A percentile compares a stretch with the other conserved stretches of the same genome.
Conservation (phyloP, 2,329 filamentous ascomycete species). For the Colletotrichum spaethianum region DNA sequence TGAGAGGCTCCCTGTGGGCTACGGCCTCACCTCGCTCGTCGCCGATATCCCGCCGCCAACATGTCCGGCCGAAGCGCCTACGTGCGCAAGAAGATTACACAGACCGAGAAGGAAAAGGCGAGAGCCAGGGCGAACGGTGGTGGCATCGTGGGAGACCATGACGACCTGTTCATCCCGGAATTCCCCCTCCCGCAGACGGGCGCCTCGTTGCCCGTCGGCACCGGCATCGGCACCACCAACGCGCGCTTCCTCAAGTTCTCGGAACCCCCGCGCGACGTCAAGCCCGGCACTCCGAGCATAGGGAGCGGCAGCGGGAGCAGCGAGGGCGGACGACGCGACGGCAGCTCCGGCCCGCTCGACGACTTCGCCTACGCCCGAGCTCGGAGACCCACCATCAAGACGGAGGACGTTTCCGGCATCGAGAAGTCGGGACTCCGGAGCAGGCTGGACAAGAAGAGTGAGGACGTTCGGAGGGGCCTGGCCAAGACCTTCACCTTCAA, state of each 20-base stretch:
- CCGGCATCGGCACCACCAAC: slow-evolving; percentile 59
- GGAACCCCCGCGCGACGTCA: slow-evolving; percentile 53
- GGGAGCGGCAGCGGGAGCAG: slow-evolving; percentile 58
- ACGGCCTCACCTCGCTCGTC: neutral
- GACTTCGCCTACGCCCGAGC: slow-evolving; percentile 61
- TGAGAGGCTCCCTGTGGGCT: slow-evolving; percentile 4
- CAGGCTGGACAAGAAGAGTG: slow-evolving; percentile 69
- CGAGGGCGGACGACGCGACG: slow-evolving; percentile 52
- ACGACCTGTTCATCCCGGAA: slow-evolving; percentile 55
- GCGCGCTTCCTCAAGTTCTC: slow-evolving; percentile 63
- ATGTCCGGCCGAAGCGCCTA: slow-evolving; percentile 73
- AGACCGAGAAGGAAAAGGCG: slow-evolving; percentile 57
- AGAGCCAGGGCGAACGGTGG: slow-evolving; percentile 54
- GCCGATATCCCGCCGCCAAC: slow-evolving; percentile 32
- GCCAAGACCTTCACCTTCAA: slow-evolving; percentile 68
- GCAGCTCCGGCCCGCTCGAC: slow-evolving; percentile 50
- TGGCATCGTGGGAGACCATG: slow-evolving; percentile 48
- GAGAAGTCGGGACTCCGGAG: slow-evolving; percentile 68
- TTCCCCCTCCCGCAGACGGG: slow-evolving; percentile 54
- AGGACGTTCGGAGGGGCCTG: slow-evolving; percentile 67
- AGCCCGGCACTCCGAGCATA: slow-evolving; percentile 48
- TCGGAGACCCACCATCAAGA: slow-evolving; percentile 60
- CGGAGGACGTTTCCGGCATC: slow-evolving; percentile 67
- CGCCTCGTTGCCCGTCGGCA: slow-evolving; percentile 48
- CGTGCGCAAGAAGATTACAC: slow-evolving; percentile 71